Evolutionary conservation across 139 green algal species (phyloP), one percentile per base, ranked within the genome.

Genomic region (Yamagishiella unicocca): DNA sequence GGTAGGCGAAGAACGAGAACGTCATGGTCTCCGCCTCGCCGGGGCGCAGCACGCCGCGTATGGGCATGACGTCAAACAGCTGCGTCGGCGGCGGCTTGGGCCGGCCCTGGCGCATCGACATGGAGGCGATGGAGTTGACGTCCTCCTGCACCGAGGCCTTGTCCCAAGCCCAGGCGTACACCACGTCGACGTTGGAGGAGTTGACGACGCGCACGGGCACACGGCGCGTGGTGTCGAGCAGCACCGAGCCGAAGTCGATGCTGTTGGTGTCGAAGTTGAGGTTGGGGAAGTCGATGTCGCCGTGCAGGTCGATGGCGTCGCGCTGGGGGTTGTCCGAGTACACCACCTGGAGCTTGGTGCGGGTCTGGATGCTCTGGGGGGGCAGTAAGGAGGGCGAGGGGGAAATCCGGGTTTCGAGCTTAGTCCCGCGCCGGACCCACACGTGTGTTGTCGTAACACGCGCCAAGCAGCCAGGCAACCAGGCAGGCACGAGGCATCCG

Each of bases 21-120:
- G 95, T 92, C 14, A 95, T 74, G 4, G 42, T 42, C 64, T 95
- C 92, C 14, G 61, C 87, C 87, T 96, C 90, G 4, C 94, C 94
- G 17, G 95, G 92, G 29, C 62, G 46, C 55, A 98, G 81, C 31
- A 88, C 38, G 22, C 95, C 94, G 17, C 87, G 76, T 64, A 96
- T 95, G 40, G 96, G 96, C 82, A 96, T 87, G 43, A 98, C 92
- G 90, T 98, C 95, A 90, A 98, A 98, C 17, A 95, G 82, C 86
- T 94, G 89, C 55, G 77, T 90, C 35, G 86, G 80, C 43, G 74
- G 79, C 31, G 83, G 82, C 70, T 91, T 87, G 79, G 74, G 61
- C 42, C 35, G 53, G 67, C 86, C 86, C 43, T 88, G 74, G 50
- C 91, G 88, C 43, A 89, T 21, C 64, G 27, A 89, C 58, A 92